phyloP scores from a whole-genome alignment of 495 filamentous ascomycete species.

The Aspergillus mulundensis region DNA sequence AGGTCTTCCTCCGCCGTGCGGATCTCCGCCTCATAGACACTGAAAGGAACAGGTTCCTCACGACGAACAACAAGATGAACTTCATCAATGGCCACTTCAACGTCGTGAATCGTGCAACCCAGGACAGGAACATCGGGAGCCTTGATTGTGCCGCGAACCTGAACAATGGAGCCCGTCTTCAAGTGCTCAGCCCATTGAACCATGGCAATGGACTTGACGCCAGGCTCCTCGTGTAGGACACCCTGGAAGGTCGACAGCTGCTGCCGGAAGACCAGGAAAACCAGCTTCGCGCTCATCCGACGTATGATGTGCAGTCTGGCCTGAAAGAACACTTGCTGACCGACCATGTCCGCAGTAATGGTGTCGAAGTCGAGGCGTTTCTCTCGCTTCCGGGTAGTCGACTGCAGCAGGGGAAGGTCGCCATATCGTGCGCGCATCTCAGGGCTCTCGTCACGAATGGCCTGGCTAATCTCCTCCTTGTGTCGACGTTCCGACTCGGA shows the following conservation, averaged over 20 bases:
- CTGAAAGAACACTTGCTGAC: constrained; percentile 69
- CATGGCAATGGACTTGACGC: constrained; percentile 54
- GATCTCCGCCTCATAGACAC: constrained; percentile 60
- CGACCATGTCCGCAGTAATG: constrained; percentile 54
- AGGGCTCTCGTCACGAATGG: constrained; percentile 33
- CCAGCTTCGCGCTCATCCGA: constrained; percentile 83
- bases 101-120: constrained; percentile 54
- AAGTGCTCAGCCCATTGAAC: constrained; percentile 67
- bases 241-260: constrained; percentile 75
- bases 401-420: constrained; percentile 51
- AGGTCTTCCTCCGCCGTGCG: constrained; percentile 42
- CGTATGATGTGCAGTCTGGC: constrained; percentile 80
- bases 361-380: constrained; percentile 46
- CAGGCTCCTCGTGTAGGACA: constrained; percentile 53
- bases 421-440: constrained; percentile 62
- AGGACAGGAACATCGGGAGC: constrained; percentile 55
- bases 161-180: constrained; percentile 61
- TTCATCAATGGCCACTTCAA: constrained; percentile 44
- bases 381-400: constrained; percentile 32
- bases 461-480: constrained; percentile 41
- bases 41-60: constrained; percentile 58
- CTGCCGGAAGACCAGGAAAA: constrained; percentile 83
- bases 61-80: constrained; percentile 53
- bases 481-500: constrained; percentile 43
- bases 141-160: constrained; percentile 61